Evolutionary conservation across 2,329 filamentous ascomycete genomes (phyloP).

Genomic region (Aurifilum marmelostoma): DNA sequence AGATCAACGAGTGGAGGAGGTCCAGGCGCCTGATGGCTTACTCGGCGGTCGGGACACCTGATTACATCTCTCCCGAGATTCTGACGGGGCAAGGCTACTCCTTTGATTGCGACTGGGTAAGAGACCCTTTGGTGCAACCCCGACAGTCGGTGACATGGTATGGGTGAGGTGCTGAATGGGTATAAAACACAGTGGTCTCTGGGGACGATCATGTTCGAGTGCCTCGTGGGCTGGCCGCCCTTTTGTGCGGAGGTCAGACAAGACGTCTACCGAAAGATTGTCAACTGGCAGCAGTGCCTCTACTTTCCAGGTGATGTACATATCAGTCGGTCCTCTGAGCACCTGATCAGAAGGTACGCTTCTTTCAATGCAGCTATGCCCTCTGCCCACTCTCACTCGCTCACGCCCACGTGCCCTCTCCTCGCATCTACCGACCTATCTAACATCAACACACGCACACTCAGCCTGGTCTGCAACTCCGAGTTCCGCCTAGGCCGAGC

Average conservation of each 20-base stretch:
- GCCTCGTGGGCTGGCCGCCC: slow-evolving; percentile 79
- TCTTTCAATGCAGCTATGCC: too few relatives aligned
- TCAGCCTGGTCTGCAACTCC: slow-evolving; percentile 70
- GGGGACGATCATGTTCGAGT: slow-evolving; percentile 85
- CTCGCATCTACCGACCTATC: not conserved
- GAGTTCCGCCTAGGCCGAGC: slow-evolving; percentile 72
- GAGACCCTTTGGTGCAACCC: not conserved
- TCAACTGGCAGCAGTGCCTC: slow-evolving; percentile 75
- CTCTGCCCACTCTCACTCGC: not conserved
- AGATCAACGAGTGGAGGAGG: slow-evolving; percentile 82
- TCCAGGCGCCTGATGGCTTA: slow-evolving; percentile 80
- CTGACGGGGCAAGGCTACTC: slow-evolving; percentile 78
- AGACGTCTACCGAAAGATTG: slow-evolving; percentile 80
- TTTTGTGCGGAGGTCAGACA: slow-evolving; percentile 79
- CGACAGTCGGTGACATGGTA: not conserved
- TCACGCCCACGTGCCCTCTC: too few relatives aligned
- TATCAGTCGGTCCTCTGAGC: slow-evolving; percentile 69
- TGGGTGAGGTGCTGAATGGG: slow-evolving; percentile 1
- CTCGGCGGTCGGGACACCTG: slow-evolving; percentile 77
- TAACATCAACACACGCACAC: slow-evolving; percentile 16
- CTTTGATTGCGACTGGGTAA: slow-evolving; percentile 71
- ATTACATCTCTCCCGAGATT: slow-evolving; percentile 82
- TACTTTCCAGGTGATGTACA: slow-evolving; percentile 77
- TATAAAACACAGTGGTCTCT: slow-evolving; percentile 63
- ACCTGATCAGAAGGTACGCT: slow-evolving; percentile 69